These are phyloP conservation scores for Ballota nigra DNA, from an alignment of 257 asterid species.

Conservation along the genomic window DNA sequence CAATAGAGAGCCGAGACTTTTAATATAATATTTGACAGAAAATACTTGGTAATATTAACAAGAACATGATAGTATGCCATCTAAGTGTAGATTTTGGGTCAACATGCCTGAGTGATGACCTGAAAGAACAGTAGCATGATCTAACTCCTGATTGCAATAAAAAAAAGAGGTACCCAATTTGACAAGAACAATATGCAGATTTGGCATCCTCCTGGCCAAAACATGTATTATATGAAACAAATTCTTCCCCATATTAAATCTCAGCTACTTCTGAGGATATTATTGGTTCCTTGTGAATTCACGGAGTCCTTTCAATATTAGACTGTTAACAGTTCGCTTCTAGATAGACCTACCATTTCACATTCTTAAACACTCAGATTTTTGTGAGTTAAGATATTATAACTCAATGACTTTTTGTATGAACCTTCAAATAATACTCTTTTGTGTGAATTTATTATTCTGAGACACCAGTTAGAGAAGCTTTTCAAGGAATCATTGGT, in stretches of 20 bases:
- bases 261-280: not conserved
- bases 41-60: not conserved
- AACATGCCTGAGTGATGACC: not conserved
- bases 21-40: not conserved
- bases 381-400: not conserved
- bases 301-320: too few relatives aligned
- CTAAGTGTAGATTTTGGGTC: not conserved
- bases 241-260: not conserved
- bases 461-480: not conserved
- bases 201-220: not conserved
- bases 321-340: not conserved
- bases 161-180: not conserved
- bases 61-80: not conserved
- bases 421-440: not conserved
- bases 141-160: not conserved
- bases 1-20: not conserved
- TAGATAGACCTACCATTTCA: not conserved
- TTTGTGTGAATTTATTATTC: not conserved
- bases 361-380: not conserved
- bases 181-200: not conserved
- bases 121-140: too few relatives aligned
- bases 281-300: too few relatives aligned
- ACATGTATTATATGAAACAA: not conserved
- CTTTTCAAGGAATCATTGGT: not conserved
- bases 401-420: not conserved